Evolutionary conservation across 805 yeast genomes (phyloP).

Genomic region (Alloascoidea hylecoeti): DNA sequence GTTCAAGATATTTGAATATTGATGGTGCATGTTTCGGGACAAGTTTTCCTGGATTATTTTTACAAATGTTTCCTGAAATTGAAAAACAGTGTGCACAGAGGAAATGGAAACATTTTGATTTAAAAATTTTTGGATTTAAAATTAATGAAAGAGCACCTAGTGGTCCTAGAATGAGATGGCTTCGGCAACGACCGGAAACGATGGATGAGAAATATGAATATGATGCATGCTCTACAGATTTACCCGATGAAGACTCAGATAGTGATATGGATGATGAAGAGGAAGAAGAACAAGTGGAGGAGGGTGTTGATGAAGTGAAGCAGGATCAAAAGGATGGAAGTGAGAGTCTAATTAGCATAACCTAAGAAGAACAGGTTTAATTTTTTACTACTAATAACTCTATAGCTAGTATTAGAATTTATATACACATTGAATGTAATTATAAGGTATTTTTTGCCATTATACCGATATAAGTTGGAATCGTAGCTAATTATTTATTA

Average conservation of each 20-base stretch:
- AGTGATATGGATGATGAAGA: constrained; percentile 16
- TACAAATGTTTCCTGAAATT: constrained; percentile 84
- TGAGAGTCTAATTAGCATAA: not conserved
- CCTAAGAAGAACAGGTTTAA: no score
- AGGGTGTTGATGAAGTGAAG: constrained; percentile 11
- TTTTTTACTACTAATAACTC: no score
- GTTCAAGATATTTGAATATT: constrained; percentile 73
- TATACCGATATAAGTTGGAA: no score
- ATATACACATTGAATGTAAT: no score
- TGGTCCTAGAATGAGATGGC: constrained; percentile 96
- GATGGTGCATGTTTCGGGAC: constrained; percentile 98
- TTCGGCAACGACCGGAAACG: constrained; percentile 62
- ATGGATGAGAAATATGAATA: constrained; percentile 48
- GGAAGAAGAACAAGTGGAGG: constrained; percentile 15
- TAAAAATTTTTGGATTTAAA: constrained; percentile 80
- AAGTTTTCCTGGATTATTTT: constrained; percentile 84
- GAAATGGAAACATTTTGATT: constrained; percentile 38
- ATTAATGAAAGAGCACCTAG: constrained; percentile 58
- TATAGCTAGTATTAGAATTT: no score
- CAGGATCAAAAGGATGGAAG: no score
- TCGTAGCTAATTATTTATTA: no score
- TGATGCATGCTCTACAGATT: constrained; percentile 26
- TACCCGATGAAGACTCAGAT: constrained; percentile 29
- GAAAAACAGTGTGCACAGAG: constrained; percentile 60
- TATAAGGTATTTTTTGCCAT: no score